Conservation (phyloP, 768 basidiomycete genomes). For the Amanita subjunquillea region DNA sequence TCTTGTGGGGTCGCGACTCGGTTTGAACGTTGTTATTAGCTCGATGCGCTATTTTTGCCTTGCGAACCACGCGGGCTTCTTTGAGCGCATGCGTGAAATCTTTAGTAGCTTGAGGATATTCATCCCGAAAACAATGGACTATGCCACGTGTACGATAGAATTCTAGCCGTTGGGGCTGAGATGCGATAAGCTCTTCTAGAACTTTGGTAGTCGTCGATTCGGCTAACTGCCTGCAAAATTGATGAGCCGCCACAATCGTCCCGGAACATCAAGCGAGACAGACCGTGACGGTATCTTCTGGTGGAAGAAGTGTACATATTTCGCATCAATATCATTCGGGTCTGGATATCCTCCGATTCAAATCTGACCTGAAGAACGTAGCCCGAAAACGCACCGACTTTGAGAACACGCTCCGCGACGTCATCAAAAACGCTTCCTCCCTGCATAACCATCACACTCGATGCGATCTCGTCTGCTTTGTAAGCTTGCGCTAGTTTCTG, state of each 20-base stretch:
- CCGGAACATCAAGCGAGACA: conserved; percentile 12
- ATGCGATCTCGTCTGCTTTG: conserved; percentile 81
- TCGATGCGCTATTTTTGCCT: conserved; percentile 47
- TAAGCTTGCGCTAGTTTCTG: conserved; percentile 84
- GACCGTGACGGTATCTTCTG: conserved; percentile 92
- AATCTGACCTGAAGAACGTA: neutral
- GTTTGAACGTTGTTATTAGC: conserved; percentile 22
- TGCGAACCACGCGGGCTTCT: conserved; percentile 65
- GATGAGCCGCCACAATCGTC: neutral
- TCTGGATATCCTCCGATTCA: conserved; percentile 30
- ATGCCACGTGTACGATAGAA: conserved; percentile 87
- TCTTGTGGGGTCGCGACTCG: conserved; percentile 18
- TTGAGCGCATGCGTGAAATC: conserved; percentile 78
- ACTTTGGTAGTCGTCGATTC: conserved; percentile 74
- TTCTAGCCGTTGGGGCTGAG: conserved; percentile 68
- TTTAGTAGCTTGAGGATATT: conserved; percentile 61
- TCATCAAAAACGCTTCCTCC: conserved; percentile 89
- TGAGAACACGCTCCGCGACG: conserved; percentile 80
- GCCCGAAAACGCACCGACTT: conserved; percentile 27
- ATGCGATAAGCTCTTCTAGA: conserved; percentile 68
- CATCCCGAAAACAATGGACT: conserved; percentile 82
- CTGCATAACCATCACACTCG: conserved; percentile 93
- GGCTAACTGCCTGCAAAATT: conserved; percentile 58
- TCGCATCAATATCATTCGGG: conserved; percentile 67
- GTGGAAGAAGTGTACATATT: conserved; percentile 90